Evolutionary conservation across 331 rosid species (phyloP).

Genomic region (Rosa hybrid): DNA sequence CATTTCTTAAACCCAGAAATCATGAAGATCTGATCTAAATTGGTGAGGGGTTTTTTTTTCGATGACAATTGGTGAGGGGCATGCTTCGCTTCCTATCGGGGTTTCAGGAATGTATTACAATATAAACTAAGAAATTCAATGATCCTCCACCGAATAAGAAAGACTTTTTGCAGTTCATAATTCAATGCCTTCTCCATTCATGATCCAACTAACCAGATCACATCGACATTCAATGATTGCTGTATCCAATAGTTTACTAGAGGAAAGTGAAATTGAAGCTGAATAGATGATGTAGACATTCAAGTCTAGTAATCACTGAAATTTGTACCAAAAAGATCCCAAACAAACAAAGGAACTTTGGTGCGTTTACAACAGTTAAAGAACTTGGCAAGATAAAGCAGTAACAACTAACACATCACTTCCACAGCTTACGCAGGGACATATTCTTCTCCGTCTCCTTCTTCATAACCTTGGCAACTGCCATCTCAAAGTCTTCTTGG

Average conservation of each 20-base stretch:
- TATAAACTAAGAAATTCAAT: not conserved
- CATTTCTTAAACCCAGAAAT: not conserved
- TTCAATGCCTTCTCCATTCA: not conserved
- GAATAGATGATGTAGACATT: not conserved
- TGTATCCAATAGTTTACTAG: not conserved
- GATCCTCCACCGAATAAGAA: not conserved
- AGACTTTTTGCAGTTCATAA: not conserved
- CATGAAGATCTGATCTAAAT: not conserved
- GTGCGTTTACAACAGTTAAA: not conserved
- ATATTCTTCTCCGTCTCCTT: slow-evolving; percentile 91
- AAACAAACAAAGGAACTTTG: not conserved
- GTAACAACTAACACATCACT: slow-evolving; percentile 24
- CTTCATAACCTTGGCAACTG: slow-evolving; percentile 98
- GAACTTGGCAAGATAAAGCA: not conserved
- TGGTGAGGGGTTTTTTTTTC: not conserved
- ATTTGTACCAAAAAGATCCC: slow-evolving; percentile 9
- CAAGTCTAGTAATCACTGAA: not conserved
- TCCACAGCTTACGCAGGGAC: slow-evolving; percentile 85
- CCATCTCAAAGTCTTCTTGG: slow-evolving; percentile 99
- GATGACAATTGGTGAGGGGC: not conserved
- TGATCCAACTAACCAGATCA: not conserved
- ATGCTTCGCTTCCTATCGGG: not conserved
- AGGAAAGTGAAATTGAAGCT: not conserved
- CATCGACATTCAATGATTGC: not conserved
- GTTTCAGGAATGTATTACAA: not conserved